Evolutionary conservation across 495 filamentous ascomycete species (phyloP), one percentile per base, ranked within the genome.

Genomic region (Tuber indicum): DNA sequence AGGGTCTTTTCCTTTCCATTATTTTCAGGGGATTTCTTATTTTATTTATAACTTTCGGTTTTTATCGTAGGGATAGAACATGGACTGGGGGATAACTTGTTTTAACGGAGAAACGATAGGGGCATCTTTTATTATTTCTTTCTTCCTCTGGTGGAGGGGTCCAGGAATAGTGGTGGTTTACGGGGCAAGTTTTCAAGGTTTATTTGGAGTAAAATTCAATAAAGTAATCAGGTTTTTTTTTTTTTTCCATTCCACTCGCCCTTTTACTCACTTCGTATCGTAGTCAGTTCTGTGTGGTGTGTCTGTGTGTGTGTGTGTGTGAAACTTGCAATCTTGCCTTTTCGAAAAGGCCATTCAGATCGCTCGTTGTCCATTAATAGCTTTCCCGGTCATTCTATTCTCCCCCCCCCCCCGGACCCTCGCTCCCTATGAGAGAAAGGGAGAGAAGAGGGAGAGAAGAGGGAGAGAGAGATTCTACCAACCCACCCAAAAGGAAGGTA

Each of bases 1-100:
- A 36, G 58, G 58, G 58, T 36, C 26, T 66, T 66, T 66, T 45
- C 49, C 49, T 52, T 52, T n/a, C n/a, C 23, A 10, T 52, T 47
- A n/a, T 7, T 52, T 66, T 66, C 26, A 66, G 16, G 58, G 58
- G 58, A 36, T 66, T 66, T 66, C 12, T 36, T 66, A 58, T 58
- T 36, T 66, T 66, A 36, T 66, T 36, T 66, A 66, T 14, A 66
- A 66, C 58, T 36, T 66, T 66, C 58, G 58, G 58, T 36, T 66
- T 66, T 66, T 66, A 66, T 66, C 58, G 58, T 66, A 66, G 58
- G 58, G 58, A 66, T 66, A 66, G 58, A 66, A 66, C 58, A 66
- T 66, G 58, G 58, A 66, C 58, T 36, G 58, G 58, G 26, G 58
- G 58, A 66, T 36, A 66, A 32, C 58, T 66, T 66, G 6, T 66